These are phyloP conservation scores for Puccinia hordei DNA, from an alignment of 1,284 basidiomycete species.

Conservation along the genomic window DNA sequence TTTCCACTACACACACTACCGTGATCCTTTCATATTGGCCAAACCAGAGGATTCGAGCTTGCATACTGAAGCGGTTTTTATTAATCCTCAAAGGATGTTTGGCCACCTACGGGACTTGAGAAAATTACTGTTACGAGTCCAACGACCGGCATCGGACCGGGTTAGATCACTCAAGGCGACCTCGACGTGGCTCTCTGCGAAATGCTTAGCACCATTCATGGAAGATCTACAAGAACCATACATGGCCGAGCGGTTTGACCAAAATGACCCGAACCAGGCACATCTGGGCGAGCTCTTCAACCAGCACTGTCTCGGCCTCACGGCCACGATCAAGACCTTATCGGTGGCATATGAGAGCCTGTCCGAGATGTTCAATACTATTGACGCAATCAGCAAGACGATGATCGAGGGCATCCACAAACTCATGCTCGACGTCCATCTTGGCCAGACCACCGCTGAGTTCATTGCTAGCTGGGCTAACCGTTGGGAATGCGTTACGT, in stretches of 20 bases:
- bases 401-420: conserved; percentile 42
- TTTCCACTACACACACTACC: not conserved
- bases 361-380: conserved; percentile 10
- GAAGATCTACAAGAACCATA: conserved; percentile 35
- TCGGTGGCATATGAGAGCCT: conserved; percentile 18
- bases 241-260: conserved; percentile 37
- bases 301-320: conserved; percentile 21
- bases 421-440: conserved; percentile 37
- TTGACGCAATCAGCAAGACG: conserved; percentile 34
- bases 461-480: conserved; percentile 44
- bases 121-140: not conserved
- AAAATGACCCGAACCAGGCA: conserved; percentile 10
- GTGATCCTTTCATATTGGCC: not conserved
- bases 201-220: conserved; percentile 5
- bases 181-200: conserved; percentile 19
- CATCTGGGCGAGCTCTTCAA: conserved; percentile 23
- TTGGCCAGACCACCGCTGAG: conserved; percentile 28
- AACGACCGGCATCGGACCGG: conserved; percentile 13
- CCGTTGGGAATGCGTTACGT: conserved; percentile 41
- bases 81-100: conserved; percentile 21
- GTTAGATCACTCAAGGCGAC: conserved; percentile 5
- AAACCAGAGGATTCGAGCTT: not conserved
- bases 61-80: not conserved
- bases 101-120: conserved; percentile 27
- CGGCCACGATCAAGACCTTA: conserved; percentile 18